A percentile compares a stretch with the other conserved stretches of the same genome.
Conservation (phyloP, 139 green algal genomes). For the Tetraselmis striata region DNA sequence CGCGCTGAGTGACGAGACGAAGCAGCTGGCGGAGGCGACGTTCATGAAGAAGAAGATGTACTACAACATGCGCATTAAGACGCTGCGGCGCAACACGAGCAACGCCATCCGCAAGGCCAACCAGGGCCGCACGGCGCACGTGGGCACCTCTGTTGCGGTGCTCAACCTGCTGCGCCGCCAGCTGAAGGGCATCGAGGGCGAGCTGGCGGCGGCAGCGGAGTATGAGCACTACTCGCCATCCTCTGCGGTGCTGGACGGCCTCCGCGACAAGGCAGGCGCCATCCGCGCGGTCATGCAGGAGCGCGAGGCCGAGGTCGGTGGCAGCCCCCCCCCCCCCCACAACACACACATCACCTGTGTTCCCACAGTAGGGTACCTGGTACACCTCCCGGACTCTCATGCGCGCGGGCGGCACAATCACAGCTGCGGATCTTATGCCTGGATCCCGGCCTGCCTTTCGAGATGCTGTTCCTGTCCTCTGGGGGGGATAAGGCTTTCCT, state of each 20-base stretch:
- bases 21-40: conserved; percentile 59
- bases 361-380: no score
- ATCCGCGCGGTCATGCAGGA: background rate
- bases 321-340: no score
- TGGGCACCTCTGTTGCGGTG: background rate
- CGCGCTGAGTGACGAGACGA: conserved; percentile 45
- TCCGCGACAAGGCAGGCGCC: conserved; percentile 11
- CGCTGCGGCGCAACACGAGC: conserved; percentile 41
- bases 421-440: no score
- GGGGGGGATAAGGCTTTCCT: no score
- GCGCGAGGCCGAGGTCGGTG: background rate
- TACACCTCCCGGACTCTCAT: no score
- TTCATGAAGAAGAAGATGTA: conserved; percentile 82
- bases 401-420: no score
- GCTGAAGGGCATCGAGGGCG: conserved; percentile 28
- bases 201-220: conserved; percentile 18
- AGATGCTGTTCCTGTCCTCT: no score
- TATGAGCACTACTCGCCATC: conserved; percentile 1
- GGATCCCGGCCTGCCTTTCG: no score
- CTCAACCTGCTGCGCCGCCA: conserved; percentile 17
- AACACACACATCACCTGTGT: no score
- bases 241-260: background rate
- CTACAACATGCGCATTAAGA: conserved; percentile 83
- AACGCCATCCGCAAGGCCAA: background rate
- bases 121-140: background rate